phyloP scores from a whole-genome alignment of 768 basidiomycete species.

The Xerocomellus chrysenteron region DNA sequence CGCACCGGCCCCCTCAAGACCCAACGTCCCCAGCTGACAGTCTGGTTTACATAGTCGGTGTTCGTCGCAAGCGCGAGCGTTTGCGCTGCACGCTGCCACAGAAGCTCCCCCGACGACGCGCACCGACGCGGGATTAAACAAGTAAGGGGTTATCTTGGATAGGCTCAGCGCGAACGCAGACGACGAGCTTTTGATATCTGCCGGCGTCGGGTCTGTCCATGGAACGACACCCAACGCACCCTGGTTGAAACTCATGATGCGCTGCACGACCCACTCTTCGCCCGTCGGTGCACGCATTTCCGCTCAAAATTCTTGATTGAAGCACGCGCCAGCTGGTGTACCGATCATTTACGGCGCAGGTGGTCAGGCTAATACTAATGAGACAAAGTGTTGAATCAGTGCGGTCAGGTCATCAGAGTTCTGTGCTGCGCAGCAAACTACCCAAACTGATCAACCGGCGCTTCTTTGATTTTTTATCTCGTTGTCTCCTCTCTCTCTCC shows the following conservation, averaged over 20 bases:
- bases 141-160: constrained; percentile 45
- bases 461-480: too few relatives aligned
- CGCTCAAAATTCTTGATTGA: too few relatives aligned
- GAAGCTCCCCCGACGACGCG: constrained; percentile 45
- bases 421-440: too few relatives aligned
- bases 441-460: too few relatives aligned
- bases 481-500: too few relatives aligned
- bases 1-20: constrained; percentile 6
- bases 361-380: too few relatives aligned
- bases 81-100: constrained; percentile 43
- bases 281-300: constrained; percentile 57
- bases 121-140: constrained; percentile 42
- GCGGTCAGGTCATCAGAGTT: too few relatives aligned
- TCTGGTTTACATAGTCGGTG: constrained; percentile 41
- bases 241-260: constrained; percentile 67
- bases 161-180: constrained; percentile 49
- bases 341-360: too few relatives aligned
- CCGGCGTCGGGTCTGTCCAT: constrained; percentile 53
- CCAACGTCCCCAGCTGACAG: constrained; percentile 35
- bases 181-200: constrained; percentile 44
- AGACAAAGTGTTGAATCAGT: too few relatives aligned
- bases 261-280: constrained; percentile 65
- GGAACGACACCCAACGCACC: constrained; percentile 55
- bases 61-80: constrained; percentile 54
- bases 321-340: too few relatives aligned